Percentiles rank a stretch among this genome's conserved stretches.
Conservation (phyloP, 2,329 filamentous ascomycete species). For the Neonectria punicea region DNA sequence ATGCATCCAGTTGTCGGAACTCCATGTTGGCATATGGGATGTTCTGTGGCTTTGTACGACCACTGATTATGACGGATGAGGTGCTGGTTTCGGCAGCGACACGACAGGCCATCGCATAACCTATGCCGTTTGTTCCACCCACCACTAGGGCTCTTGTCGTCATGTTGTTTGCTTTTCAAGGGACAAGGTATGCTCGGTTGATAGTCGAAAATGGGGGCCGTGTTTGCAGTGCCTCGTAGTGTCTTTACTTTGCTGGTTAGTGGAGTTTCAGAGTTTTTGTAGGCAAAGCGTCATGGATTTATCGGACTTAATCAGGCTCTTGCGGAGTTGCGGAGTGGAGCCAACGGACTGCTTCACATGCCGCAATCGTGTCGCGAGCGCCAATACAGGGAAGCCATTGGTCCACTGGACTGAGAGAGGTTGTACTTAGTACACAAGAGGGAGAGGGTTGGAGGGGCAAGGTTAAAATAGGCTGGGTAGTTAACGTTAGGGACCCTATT, state of each 20-base stretch:
- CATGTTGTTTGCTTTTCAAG: constrained; percentile 16
- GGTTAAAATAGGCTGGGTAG: too few relatives aligned
- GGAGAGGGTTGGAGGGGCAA: too few relatives aligned
- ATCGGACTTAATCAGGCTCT: not conserved
- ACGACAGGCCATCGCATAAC: constrained; percentile 50
- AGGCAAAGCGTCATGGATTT: not conserved
- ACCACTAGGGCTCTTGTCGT: constrained; percentile 46
- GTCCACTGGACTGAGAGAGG: too few relatives aligned
- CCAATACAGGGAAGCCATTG: too few relatives aligned
- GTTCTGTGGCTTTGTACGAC: constrained; percentile 44
- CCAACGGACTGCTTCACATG: too few relatives aligned
- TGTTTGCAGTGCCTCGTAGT: not conserved
- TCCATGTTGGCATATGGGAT: constrained; percentile 47
- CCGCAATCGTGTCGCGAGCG: too few relatives aligned
- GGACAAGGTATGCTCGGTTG: not conserved
- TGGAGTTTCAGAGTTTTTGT: not conserved
- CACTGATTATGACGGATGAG: constrained; percentile 47
- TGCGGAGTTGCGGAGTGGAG: not conserved
- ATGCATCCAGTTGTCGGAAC: constrained; percentile 47
- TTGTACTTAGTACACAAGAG: too few relatives aligned
- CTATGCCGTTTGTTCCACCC: constrained; percentile 50
- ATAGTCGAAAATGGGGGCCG: too few relatives aligned
- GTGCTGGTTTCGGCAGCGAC: constrained; percentile 42
- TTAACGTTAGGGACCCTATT: too few relatives aligned
- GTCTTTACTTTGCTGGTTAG: not conserved